Base-by-base conservation (phyloP, 1,284 basidiomycete genomes). In the Chondrostereum purpureum region DNA sequence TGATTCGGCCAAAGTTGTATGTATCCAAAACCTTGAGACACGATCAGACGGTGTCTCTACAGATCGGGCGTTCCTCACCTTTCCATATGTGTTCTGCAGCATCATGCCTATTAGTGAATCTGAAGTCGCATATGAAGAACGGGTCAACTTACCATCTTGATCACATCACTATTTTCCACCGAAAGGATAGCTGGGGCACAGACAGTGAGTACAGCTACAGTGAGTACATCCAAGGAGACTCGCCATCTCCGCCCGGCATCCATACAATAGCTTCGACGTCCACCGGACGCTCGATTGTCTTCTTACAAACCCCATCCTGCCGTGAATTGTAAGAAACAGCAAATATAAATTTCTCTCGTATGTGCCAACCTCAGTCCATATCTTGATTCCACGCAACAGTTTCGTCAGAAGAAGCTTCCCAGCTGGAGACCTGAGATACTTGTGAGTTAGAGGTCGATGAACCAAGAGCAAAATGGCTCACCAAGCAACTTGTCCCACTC, bases 401-500 rank as follows among this genome's bases (percentile, higher is more conserved):
- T 83, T 84, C 10, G 84, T 86, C 21, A 88, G 63, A 6, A 88
- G 63, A 39, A 72, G 59, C 46, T 68, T 70, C 5, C 86, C 81
- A 20, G 69, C 75, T 1, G 83, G 83, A 21, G 84, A 85, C 83
- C 82, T 84, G 52, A 11, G 44, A 50, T 19, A 39, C 5, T 42
- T 45, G 17, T 14, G 23, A 46, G 42, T 5, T 24, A 31, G 19
- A 31, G 40, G 13, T 38, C 36, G n/a, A 42, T 34, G 39, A 24
- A n/a, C n/a, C n/a, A n/a, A n/a, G n/a, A n/a, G n/a, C n/a, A 44
- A 45, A 42, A 31, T 19, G 41, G 44, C 35, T n/a, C 37, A 83
- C 86, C 86, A 89, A 21, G 84, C 85, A 14, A 88, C 85, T 61
- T 88, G 86, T 40, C 80, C 77, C 37, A 88, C 80, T 55, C 88